These are phyloP conservation scores for Ogataea saltuana DNA, from an alignment of 805 yeast species.

Conservation along the genomic window DNA sequence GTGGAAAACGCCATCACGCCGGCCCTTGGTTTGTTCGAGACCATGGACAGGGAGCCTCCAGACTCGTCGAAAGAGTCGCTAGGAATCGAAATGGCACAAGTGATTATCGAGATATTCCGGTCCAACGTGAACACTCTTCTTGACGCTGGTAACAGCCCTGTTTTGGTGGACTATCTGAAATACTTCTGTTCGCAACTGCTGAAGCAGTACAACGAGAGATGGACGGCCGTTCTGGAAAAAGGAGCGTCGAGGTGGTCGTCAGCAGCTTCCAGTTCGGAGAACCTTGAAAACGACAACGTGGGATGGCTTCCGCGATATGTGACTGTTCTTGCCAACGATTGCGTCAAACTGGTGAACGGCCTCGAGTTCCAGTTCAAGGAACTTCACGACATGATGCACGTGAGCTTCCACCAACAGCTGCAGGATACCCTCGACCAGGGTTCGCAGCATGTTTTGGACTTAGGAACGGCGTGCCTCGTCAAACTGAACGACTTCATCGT, in stretches of 20 bases:
- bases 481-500: slow-evolving; percentile 29
- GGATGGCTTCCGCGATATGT: slow-evolving; percentile 35
- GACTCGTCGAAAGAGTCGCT: slow-evolving; percentile 28
- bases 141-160: slow-evolving; percentile 38
- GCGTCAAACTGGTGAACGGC: slow-evolving; percentile 34
- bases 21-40: slow-evolving; percentile 52
- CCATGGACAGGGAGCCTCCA: slow-evolving; percentile 70
- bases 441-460: slow-evolving; percentile 23
- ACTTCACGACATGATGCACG: slow-evolving; percentile 24
- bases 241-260: slow-evolving; percentile 23
- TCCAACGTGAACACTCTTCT: slow-evolving; percentile 39
- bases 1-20: slow-evolving; percentile 47
- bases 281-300: slow-evolving; percentile 19
- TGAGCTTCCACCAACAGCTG: slow-evolving; percentile 26
- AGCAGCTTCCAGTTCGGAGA: slow-evolving; percentile 8
- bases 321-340: slow-evolving; percentile 34
- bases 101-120: slow-evolving; percentile 26
- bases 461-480: slow-evolving; percentile 32
- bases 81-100: slow-evolving; percentile 34
- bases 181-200: slow-evolving; percentile 28
- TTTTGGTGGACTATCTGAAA: slow-evolving; percentile 26
- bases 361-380: slow-evolving; percentile 26
- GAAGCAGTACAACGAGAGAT: slow-evolving; percentile 23
- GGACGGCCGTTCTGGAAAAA: slow-evolving; percentile 22
- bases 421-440: slow-evolving; percentile 20